Evolutionary conservation across 2,329 filamentous ascomycete genomes (phyloP), one percentile per base, ranked within the genome.

Genomic region (Colletotrichum gloeosporioides): DNA sequence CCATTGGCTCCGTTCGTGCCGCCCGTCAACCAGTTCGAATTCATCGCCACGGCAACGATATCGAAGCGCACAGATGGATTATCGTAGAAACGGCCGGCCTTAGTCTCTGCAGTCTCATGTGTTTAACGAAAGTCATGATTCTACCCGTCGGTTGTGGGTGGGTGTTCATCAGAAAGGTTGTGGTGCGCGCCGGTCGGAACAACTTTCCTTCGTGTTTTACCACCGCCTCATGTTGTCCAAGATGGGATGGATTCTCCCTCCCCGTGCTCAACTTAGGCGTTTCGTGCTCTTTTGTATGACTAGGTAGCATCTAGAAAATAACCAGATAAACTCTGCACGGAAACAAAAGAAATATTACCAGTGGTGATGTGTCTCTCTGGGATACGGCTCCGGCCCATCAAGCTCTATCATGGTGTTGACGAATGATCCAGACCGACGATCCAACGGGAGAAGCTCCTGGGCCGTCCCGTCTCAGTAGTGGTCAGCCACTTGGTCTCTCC

Each of bases 1-100:
- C 75, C 75, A 5, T 29, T 71, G 6, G 65, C 75, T 7, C 74
- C 74, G 4, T 76, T 53, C 18, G 34, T 76, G 10, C 74, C 74
- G 10, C 70, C 70, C 6, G 71, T 76, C 22, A 16, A 76, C 29
- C 74, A 74, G 27, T 76, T 76, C 65, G 44, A 74, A 49, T 76
- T 73, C 70, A 76, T 76, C 49, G 74, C 74, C 59, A 76, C 74
- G 32, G 71, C 74, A 49, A 73, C 74, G 25, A 74, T 76, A 31
- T 76, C 74, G 29, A 69, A 49, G n/a, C 74, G 74, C 70, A 76
- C 74, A n/a, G 74, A 76, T 64, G 74, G 74, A 1, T 32, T 76
- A 25, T 76, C 74, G 18, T 76, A 76, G 55, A 39, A 13, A 31
- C 13, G 49, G 12, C 7, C 16, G 12, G 18, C 29, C 13, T 15